Evolutionary conservation across 1,284 basidiomycete genomes (phyloP), one percentile per base, ranked within the genome.

Genomic region (Coniferiporia weirii): DNA sequence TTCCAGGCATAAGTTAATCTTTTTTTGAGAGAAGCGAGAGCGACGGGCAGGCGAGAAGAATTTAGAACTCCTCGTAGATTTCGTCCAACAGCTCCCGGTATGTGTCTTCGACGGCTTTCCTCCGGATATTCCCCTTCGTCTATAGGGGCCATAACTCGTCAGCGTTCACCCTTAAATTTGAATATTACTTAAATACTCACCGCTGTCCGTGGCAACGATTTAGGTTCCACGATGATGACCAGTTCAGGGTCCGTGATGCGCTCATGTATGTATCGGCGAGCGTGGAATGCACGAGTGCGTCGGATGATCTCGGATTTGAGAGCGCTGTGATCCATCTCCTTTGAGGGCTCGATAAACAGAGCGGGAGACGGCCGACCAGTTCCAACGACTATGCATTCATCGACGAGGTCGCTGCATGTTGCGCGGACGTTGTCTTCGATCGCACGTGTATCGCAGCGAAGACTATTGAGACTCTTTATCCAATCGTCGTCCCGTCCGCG

Each of bases 391-490:
- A 87, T 76, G 67, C 84, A 86, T 54, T 83, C 80, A 32, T 75
- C 73, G 54, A 87, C 75, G 52, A 87, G 70, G 61, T 78, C 74
- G 0, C 72, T 75, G 64, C 84, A 87, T 36, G 76, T 80, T 53
- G 72, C 67, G 45, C 79, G 78, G 45, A 83, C 75, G 65, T 87
- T 85, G 63, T 89, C 87, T 69, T 89, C 86, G 62, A 89, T 87
- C 15, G 86, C 79, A 61, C 81, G 82, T 49, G 87, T 87, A 66
- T 89, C 85, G 65, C 86, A 88, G 43, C 84, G 79, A 61, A 87
- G 72, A 64, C 86, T 85, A 68, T 80, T 87, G 66, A 87, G 82
- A 46, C 82, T 85, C 72, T 89, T 89, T 69, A 89, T 89, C 87
- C 87, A 89, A 68, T 89, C 87, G 63, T 89, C 87, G 63, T 87